A percentile compares a stretch with the other conserved stretches of the same genome.
Conservation (phyloP, 129 eudicot genomes). For the Dittrichia graveolens region DNA sequence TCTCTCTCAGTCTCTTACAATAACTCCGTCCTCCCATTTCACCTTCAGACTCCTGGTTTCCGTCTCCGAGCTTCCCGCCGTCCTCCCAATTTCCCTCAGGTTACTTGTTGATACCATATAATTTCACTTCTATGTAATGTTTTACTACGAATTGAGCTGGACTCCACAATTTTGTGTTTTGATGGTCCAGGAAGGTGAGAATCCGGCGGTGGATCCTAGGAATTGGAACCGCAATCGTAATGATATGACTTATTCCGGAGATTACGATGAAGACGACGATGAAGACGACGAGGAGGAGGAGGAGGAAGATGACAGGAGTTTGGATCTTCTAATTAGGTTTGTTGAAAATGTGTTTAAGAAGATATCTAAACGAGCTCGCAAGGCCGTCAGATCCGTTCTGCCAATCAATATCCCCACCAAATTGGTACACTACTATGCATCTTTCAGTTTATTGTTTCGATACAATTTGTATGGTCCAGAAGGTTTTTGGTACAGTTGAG, state of each 20-base stretch:
- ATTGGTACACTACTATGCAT: slow-evolving; percentile 51
- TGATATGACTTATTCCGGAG: slow-evolving; percentile 41
- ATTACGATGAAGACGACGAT: slow-evolving; percentile 52
- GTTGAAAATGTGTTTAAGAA: slow-evolving; percentile 79
- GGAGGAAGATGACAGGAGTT: slow-evolving; percentile 76
- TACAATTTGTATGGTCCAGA: neutral
- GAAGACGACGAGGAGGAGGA: slow-evolving; percentile 73
- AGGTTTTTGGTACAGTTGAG: neutral
- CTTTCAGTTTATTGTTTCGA: neutral
- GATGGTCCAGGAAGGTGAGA: slow-evolving; percentile 46
- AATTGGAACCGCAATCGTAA: slow-evolving; percentile 46
- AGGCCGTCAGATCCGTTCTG: slow-evolving; percentile 81
- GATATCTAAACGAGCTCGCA: slow-evolving; percentile 78
- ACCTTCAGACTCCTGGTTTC: slow-evolving; percentile 7
- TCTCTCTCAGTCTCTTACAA: slow-evolving; percentile 19
- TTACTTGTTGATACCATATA: neutral
- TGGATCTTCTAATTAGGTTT: slow-evolving; percentile 79
- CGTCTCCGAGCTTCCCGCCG: slow-evolving; percentile 57
- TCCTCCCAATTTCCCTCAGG: slow-evolving; percentile 49
- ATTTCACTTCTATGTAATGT: neutral
- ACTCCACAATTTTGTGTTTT: neutral
- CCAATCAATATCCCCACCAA: slow-evolving; percentile 69
- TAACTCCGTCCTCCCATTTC: slow-evolving; percentile 13
- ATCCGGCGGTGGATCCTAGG: slow-evolving; percentile 38
- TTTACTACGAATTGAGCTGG: neutral